A percentile compares a stretch with the other conserved stretches of the same genome.
These are phyloP conservation scores for Senecio squalidus DNA, from an alignment of 140 eudicot species.

Conservation along the genomic window DNA sequence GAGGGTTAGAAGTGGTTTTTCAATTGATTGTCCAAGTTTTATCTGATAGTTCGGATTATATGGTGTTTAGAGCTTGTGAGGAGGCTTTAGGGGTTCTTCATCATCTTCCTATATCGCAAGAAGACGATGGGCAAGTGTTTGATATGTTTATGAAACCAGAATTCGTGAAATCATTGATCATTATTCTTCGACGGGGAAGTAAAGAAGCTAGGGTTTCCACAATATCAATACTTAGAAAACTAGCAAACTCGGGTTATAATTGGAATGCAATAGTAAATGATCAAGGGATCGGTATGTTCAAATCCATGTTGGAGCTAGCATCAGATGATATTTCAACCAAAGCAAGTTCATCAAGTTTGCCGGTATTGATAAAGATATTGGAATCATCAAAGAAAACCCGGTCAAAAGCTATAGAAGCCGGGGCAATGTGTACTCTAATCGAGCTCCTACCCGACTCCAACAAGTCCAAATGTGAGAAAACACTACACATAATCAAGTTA, in stretches of 20 bases:
- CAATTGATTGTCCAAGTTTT: slow-evolving; percentile 37
- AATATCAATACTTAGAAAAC: slow-evolving; percentile 34
- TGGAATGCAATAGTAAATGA: slow-evolving; percentile 37
- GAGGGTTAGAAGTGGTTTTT: slow-evolving; percentile 53
- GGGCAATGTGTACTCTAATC: slow-evolving; percentile 49
- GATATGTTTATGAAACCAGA: slow-evolving; percentile 38
- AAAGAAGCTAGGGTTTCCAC: slow-evolving; percentile 52
- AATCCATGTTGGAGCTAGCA: slow-evolving; percentile 54
- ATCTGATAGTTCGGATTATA: slow-evolving; percentile 39
- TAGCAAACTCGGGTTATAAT: slow-evolving; percentile 32
- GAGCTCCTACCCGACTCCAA: slow-evolving; percentile 60
- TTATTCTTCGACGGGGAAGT: slow-evolving; percentile 65
- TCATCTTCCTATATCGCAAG: slow-evolving; percentile 28
- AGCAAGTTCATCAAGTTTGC: slow-evolving; percentile 46
- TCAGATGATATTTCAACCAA: slow-evolving; percentile 54
- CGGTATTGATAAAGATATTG: slow-evolving; percentile 38
- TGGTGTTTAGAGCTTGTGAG: slow-evolving; percentile 50
- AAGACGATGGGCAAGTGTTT: slow-evolving; percentile 28
- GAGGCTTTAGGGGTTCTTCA: slow-evolving; percentile 52
- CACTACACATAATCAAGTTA: slow-evolving; percentile 33
- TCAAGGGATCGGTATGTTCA: slow-evolving; percentile 50
- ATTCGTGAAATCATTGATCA: slow-evolving; percentile 38
- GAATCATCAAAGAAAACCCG: slow-evolving; percentile 41
- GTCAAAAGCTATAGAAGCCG: slow-evolving; percentile 58
- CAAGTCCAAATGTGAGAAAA: slow-evolving; percentile 47